A percentile compares a stretch with the other conserved stretches of the same genome.
phyloP scores from a whole-genome alignment of 2,329 filamentous ascomycete genomes.

The Shiraia sp. region DNA sequence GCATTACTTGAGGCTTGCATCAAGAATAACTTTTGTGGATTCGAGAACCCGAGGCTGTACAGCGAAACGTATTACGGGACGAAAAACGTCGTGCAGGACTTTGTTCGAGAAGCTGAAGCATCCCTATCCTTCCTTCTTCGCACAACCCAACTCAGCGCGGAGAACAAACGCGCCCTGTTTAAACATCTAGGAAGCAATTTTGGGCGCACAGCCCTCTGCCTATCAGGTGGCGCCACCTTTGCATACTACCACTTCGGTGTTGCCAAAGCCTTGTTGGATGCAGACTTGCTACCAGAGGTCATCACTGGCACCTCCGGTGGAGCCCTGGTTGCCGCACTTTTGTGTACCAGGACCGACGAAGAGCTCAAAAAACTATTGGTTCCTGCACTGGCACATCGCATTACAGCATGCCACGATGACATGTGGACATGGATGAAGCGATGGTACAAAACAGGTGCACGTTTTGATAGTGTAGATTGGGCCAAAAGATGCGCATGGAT shows the following conservation, averaged over 20 bases:
- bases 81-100: conserved; percentile 90
- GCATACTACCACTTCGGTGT: conserved; percentile 98
- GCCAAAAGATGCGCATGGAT: conserved; percentile 86
- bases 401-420: conserved; percentile 82
- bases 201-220: conserved; percentile 86
- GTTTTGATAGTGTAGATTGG: conserved; percentile 95
- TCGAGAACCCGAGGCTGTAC: conserved; percentile 93
- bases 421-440: conserved; percentile 75
- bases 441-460: conserved; percentile 90
- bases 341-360: conserved; percentile 88
- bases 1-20: conserved; percentile 84
- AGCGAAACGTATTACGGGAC: conserved; percentile 97
- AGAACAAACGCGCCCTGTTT: conserved; percentile 80
- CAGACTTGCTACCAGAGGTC: conserved; percentile 83
- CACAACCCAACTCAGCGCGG: conserved; percentile 67
- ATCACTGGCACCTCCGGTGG: conserved; percentile 97
- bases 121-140: conserved; percentile 69
- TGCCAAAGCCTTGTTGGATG: conserved; percentile 84
- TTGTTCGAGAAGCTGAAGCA: conserved; percentile 79
- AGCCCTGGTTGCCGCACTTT: conserved; percentile 82
- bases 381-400: conserved; percentile 81
- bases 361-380: conserved; percentile 85
- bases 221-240: conserved; percentile 92
- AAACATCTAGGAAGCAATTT: conserved; percentile 89
- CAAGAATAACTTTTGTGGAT: conserved; percentile 95